phyloP scores from a whole-genome alignment of 768 basidiomycete genomes.

The Xerocomellus dryophilus region DNA sequence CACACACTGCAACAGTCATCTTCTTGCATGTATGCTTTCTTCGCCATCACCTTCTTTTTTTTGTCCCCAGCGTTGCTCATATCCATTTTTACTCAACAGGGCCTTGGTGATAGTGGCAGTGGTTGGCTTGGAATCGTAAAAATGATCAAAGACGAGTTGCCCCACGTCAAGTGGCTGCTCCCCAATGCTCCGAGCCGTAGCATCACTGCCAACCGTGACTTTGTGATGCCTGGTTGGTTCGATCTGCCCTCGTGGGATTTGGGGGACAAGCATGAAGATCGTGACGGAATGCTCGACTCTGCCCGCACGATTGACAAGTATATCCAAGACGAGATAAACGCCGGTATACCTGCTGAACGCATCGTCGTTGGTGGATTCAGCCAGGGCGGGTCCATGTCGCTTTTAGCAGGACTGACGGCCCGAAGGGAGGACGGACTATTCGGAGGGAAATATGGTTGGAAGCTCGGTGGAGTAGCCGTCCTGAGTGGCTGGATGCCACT shows the following conservation, averaged over 20 bases:
- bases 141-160: constrained; percentile 56
- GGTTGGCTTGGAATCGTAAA: constrained; percentile 79
- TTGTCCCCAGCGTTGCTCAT: constrained; percentile 2
- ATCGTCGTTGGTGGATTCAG: constrained; percentile 89
- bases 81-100: constrained; percentile 39
- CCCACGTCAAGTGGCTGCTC: constrained; percentile 86
- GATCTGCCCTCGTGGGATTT: constrained; percentile 69
- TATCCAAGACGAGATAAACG: constrained; percentile 70
- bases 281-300: constrained; percentile 56
- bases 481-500: constrained; percentile 83
- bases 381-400: constrained; percentile 77
- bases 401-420: constrained; percentile 61
- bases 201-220: constrained; percentile 74
- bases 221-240: constrained; percentile 78
- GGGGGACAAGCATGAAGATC: constrained; percentile 57
- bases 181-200: constrained; percentile 36
- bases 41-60: neutral
- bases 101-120: constrained; percentile 69
- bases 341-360: constrained; percentile 62
- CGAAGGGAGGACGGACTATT: constrained; percentile 26
- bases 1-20: constrained; percentile 84
- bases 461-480: constrained; percentile 67
- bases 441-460: constrained; percentile 42
- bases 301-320: constrained; percentile 60
- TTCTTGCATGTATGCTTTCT: constrained; percentile 73